Evolutionary conservation across 2,329 filamentous ascomycete genomes (phyloP), one percentile per base, ranked within the genome.

Genomic region (Apiospora rasikravindrae): DNA sequence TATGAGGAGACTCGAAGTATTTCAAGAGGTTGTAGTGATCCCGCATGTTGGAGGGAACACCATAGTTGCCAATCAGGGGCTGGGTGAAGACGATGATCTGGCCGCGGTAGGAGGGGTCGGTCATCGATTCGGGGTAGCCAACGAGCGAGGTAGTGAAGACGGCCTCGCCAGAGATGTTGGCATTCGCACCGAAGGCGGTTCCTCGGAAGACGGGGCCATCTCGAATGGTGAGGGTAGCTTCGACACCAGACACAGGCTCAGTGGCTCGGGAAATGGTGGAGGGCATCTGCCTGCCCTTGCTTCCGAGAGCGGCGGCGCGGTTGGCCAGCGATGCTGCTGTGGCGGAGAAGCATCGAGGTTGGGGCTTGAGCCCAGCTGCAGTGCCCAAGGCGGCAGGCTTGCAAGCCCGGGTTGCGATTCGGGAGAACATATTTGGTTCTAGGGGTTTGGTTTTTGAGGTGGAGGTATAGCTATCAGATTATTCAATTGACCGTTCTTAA

Each of bases 31-130:
- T 96, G 83, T 91, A 94, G 83, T 95, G 87, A 83, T 99, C 96
- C 76, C 94, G 92, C 79, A 91, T 89, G 75, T 88, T 91, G 44
- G 95, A 97, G 22, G 96, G 96, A 24, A 99, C 96, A 78, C 96
- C 96, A 82, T 99, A 99, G 89, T 99, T 99, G 81, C 96, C 96
- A 80, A 99, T 98, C 77, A 99, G 87, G 47, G 96, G 96, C 83
- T 98, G 95, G 76, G 96, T 99, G 88, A 98, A 98, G 84, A 98
- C 96, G 78, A 99, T 88, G 77, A 99, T 98, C 87, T 99, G 96
- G 77, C 96, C 93, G 77, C 93, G 92, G 86, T 96, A 96, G 26
- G 93, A 96, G 70, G 93, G 93, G 79, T 96, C 93, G 79, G 93
- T 95, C 88, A 96, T 91, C 67, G 93, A 98, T 87, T 99, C 96